Conservation (phyloP, 768 basidiomycete genomes). For the Lactarius psammicola region DNA sequence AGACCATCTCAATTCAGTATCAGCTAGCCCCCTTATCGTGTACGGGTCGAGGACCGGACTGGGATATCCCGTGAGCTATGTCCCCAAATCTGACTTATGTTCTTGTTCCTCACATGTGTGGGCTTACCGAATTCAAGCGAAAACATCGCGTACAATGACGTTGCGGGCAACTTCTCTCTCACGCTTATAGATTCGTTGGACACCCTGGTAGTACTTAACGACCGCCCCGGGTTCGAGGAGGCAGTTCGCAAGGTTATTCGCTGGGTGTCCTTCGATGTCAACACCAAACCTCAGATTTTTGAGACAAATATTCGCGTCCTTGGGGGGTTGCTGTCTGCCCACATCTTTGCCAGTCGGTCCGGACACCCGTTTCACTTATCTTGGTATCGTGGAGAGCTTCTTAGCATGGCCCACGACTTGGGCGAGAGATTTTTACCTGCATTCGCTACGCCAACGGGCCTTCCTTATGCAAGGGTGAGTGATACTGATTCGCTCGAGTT, state of each 20-base stretch:
- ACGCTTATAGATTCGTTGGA: slow-evolving; percentile 84
- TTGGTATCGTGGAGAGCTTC: slow-evolving; percentile 81
- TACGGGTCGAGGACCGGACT: slow-evolving; percentile 82
- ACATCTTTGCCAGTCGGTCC: slow-evolving; percentile 70
- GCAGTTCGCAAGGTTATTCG: slow-evolving; percentile 80
- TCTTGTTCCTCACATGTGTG: slow-evolving; percentile 23
- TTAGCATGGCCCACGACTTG: slow-evolving; percentile 81
- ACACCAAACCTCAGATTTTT: slow-evolving; percentile 97
- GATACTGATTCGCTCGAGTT: slow-evolving; percentile 17
- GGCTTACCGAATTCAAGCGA: slow-evolving; percentile 44
- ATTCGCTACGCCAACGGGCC: slow-evolving; percentile 85
- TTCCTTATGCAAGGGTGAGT: slow-evolving; percentile 85
- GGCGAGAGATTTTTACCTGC: slow-evolving; percentile 86
- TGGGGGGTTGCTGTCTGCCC: slow-evolving; percentile 85
- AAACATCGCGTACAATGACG: slow-evolving; percentile 85
- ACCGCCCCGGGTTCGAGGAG: slow-evolving; percentile 74
- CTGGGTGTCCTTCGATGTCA: slow-evolving; percentile 87
- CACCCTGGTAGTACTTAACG: slow-evolving; percentile 84
- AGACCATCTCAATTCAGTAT: slow-evolving; percentile 8
- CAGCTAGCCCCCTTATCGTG: slow-evolving; percentile 91
- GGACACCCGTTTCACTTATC: slow-evolving; percentile 70
- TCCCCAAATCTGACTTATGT: slow-evolving; percentile 3
- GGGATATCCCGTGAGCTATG: slow-evolving; percentile 67
- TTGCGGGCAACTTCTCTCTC: slow-evolving; percentile 89
- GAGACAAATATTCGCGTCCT: slow-evolving; percentile 94